Evolutionary conservation across 1,284 basidiomycete species (phyloP).

Genomic region (Serendipita sp.): DNA sequence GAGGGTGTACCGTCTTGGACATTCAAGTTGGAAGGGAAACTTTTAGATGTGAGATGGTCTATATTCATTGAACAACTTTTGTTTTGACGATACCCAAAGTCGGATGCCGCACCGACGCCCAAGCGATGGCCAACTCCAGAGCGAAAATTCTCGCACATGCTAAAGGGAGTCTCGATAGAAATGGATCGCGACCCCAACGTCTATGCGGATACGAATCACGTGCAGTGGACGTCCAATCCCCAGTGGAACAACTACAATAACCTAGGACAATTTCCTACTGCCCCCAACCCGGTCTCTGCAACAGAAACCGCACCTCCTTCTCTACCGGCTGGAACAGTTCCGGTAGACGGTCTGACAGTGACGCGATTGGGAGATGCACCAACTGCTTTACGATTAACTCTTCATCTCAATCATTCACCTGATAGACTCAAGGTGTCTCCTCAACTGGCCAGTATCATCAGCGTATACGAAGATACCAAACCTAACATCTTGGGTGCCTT

Average conservation of each 20-base stretch:
- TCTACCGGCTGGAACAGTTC: not conserved
- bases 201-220: constrained; percentile 60
- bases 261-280: not conserved
- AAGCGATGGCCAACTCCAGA: constrained; percentile 53
- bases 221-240: constrained; percentile 16
- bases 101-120: constrained; percentile 40
- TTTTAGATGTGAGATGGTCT: constrained; percentile 39
- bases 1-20: constrained; percentile 85
- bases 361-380: constrained; percentile 68
- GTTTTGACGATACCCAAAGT: constrained; percentile 13
- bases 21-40: constrained; percentile 74
- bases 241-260: constrained; percentile 8
- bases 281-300: not conserved
- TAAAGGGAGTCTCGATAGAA: constrained; percentile 78
- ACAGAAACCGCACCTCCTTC: not conserved
- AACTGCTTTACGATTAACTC: constrained; percentile 63
- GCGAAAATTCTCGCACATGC: constrained; percentile 75
- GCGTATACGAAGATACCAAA: constrained; percentile 76
- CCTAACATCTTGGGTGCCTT: constrained; percentile 70
- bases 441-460: constrained; percentile 65
- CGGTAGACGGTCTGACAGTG: constrained; percentile 73
- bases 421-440: constrained; percentile 74
- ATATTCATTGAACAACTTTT: constrained; percentile 18
- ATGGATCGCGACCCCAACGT: constrained; percentile 71
- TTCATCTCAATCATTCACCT: constrained; percentile 77